A percentile compares a stretch with the other conserved stretches of the same genome.
phyloP scores from a whole-genome alignment of 164 flowering plant species.

The Dillenia turbinata region DNA sequence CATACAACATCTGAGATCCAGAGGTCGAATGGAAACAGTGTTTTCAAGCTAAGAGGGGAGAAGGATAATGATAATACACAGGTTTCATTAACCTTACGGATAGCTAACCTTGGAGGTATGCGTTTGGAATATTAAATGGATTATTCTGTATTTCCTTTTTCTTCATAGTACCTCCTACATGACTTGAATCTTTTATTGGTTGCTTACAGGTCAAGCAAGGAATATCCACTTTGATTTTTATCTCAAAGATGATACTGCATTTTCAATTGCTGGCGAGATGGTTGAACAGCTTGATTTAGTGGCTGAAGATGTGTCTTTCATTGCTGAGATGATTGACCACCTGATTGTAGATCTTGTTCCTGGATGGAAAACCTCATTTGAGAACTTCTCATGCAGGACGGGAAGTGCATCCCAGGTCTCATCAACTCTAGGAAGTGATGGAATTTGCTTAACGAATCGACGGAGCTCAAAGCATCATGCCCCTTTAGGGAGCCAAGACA shows the following conservation, averaged over 20 bases:
- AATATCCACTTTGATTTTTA: constrained; percentile 60
- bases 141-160: not conserved
- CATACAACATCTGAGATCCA: constrained; percentile 29
- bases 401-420: constrained; percentile 12
- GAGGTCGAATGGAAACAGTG: constrained; percentile 32
- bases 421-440: constrained; percentile 5
- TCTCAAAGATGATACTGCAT: constrained; percentile 58
- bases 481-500: constrained; percentile 13
- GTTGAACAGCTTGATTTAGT: constrained; percentile 59
- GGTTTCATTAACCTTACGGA: constrained; percentile 46
- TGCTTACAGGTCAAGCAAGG: constrained; percentile 43
- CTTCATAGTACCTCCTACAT: not conserved
- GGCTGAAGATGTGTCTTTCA: constrained; percentile 41
- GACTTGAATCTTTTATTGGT: not conserved
- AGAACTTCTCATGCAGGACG: constrained; percentile 13
- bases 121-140: too few species aligned
- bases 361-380: constrained; percentile 34
- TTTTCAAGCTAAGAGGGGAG: constrained; percentile 51
- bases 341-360: constrained; percentile 52
- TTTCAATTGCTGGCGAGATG: constrained; percentile 72
- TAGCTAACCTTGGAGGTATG: constrained; percentile 45
- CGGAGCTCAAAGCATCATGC: constrained; percentile 12
- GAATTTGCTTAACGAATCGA: constrained; percentile 8
- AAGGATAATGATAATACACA: constrained; percentile 35
- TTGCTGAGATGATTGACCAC: constrained; percentile 58